Evolutionary conservation across 1,284 basidiomycete genomes (phyloP).

Genomic region (Wolfiporia cocos): DNA sequence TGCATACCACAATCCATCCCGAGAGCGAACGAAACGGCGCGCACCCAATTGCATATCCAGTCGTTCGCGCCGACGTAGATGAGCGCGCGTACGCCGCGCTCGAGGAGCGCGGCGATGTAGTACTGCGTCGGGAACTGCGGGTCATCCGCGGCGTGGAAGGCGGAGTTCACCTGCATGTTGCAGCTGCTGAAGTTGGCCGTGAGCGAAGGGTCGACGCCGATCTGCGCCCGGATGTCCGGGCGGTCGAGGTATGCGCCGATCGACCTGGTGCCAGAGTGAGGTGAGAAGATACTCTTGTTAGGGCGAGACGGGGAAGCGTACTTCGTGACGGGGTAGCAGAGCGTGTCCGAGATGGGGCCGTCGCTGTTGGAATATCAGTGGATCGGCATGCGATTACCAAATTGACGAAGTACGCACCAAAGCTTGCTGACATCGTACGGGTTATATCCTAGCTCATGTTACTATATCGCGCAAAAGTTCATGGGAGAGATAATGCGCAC

Average conservation of each 20-base stretch:
- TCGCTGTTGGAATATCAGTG: conserved; percentile 6
- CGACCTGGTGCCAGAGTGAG: conserved; percentile 27
- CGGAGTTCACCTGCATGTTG: conserved; percentile 32
- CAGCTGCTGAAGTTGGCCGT: conserved; percentile 44
- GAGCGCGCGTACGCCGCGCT: conserved; percentile 66
- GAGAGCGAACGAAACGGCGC: not conserved
- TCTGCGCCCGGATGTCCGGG: conserved; percentile 40
- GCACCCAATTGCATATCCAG: conserved; percentile 72
- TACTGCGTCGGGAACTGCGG: conserved; percentile 35
- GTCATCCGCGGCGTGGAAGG: conserved; percentile 38
- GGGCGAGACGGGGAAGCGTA: not conserved
- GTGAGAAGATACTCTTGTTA: conserved; percentile 1
- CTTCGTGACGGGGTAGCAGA: conserved; percentile 23
- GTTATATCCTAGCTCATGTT: conserved; percentile 15
- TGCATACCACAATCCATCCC: not conserved
- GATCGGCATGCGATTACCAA: not conserved
- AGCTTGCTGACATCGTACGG: conserved; percentile 20
- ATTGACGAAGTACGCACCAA: conserved; percentile 12
- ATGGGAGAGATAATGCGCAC: not conserved
- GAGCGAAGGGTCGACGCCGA: conserved; percentile 55
- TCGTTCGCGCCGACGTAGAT: conserved; percentile 73
- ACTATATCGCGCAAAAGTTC: too few relatives aligned
- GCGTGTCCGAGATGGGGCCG: conserved; percentile 10
- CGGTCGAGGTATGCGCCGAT: conserved; percentile 50
- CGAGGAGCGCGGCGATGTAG: conserved; percentile 68